Percentiles rank a stretch among this genome's conserved stretches.
These are phyloP conservation scores for Zymoseptoria passerinii DNA, from an alignment of 2,329 filamentous ascomycete genomes.

Conservation along the genomic window DNA sequence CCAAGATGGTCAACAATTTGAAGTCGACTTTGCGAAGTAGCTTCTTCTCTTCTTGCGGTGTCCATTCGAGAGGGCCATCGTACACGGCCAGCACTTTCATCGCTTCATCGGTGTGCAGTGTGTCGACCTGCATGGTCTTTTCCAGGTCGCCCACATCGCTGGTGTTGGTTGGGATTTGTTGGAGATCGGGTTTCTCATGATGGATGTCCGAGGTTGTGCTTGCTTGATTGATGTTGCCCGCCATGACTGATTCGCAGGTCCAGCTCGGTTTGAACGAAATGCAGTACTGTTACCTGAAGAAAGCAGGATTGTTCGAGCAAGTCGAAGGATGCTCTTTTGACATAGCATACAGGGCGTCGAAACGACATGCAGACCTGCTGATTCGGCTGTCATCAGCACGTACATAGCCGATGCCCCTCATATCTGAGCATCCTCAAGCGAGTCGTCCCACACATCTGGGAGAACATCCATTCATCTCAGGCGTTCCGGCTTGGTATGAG, in stretches of 20 bases:
- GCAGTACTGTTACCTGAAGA: background rate
- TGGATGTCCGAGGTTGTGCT: background rate
- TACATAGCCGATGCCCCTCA: background rate
- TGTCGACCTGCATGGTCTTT: conserved; percentile 5
- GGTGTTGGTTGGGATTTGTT: conserved; percentile 3
- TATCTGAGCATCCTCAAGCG: background rate
- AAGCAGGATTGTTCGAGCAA: background rate
- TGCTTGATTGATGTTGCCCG: background rate
- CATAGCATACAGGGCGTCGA: background rate
- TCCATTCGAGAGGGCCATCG: conserved; percentile 30
- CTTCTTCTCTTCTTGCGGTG: conserved; percentile 35
- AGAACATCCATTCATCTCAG: background rate
- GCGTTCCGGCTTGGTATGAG: background rate
- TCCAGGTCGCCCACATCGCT: conserved; percentile 3
- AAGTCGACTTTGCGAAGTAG: conserved; percentile 38
- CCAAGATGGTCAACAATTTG: conserved; percentile 40
- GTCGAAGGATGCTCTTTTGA: background rate
- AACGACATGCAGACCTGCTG: background rate
- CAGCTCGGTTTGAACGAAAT: background rate
- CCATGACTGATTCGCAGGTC: background rate
- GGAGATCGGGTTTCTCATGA: conserved; percentile 1
- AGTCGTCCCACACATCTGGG: background rate
- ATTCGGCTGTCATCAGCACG: background rate
- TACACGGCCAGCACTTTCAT: conserved; percentile 5
- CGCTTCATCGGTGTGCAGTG: conserved; percentile 5